These are phyloP conservation scores for Phytophthora crassamura DNA, from an alignment of 352 stramenopile genomes.

Conservation along the genomic window DNA sequence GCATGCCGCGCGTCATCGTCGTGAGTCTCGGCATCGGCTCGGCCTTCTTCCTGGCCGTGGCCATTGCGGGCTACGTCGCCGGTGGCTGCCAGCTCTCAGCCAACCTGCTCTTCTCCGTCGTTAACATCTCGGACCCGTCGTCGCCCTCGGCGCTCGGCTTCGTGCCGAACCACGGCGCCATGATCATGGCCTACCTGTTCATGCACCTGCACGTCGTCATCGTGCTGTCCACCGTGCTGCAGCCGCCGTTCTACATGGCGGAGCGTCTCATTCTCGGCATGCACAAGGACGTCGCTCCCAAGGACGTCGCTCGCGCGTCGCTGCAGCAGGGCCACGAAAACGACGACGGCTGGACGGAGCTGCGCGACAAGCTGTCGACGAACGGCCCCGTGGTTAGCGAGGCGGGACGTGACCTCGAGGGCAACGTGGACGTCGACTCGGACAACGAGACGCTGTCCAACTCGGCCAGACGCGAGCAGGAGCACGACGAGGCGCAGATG, in stretches of 20 bases:
- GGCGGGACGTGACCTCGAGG: slow-evolving; percentile 26
- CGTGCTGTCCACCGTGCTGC: slow-evolving; percentile 52
- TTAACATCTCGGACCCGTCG: slow-evolving; percentile 36
- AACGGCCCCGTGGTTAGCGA: slow-evolving; percentile 19
- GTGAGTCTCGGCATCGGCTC: slow-evolving; percentile 51
- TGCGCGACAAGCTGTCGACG: slow-evolving; percentile 30
- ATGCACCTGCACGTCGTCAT: slow-evolving; percentile 56
- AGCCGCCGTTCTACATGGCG: slow-evolving; percentile 53
- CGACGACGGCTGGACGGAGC: slow-evolving; percentile 33
- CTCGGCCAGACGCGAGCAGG: slow-evolving; percentile 33
- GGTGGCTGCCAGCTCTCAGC: slow-evolving; percentile 52
- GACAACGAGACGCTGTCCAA: slow-evolving; percentile 32
- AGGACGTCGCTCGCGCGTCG: too few species aligned
- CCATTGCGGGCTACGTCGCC: slow-evolving; percentile 44
- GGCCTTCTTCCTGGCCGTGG: slow-evolving; percentile 48
- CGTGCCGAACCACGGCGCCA: slow-evolving; percentile 29
- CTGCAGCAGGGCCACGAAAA: slow-evolving; percentile 20
- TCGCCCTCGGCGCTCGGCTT: slow-evolving; percentile 33
- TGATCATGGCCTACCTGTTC: slow-evolving; percentile 45
- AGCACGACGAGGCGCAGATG: slow-evolving; percentile 39
- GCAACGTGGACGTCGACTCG: slow-evolving; percentile 29
- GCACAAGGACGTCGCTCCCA: slow-evolving; percentile 36
- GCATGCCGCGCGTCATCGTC: slow-evolving; percentile 55
- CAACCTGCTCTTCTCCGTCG: slow-evolving; percentile 44
- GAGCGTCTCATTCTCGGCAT: slow-evolving; percentile 55